A percentile compares a stretch with the other conserved stretches of the same genome.
Conservation (phyloP, 2,329 filamentous ascomycete genomes). For the Blastomyces silverae region DNA sequence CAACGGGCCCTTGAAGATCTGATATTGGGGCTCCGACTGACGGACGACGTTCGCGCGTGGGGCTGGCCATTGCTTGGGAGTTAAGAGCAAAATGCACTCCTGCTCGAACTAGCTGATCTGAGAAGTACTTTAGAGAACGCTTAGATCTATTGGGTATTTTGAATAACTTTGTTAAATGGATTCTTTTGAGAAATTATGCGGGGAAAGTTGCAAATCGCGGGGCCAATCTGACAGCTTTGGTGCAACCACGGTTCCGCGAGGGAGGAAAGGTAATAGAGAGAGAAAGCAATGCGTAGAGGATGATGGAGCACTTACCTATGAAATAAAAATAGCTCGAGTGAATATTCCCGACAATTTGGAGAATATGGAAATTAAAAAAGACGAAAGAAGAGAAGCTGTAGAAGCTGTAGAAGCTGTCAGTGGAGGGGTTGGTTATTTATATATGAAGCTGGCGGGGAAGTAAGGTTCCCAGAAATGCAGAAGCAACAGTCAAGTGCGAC, state of each 20-base stretch:
- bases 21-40: conserved; percentile 76
- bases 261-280: not conserved
- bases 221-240: not conserved
- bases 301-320: not conserved
- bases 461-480: not conserved
- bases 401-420: not conserved
- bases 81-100: no score
- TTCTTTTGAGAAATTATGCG: not conserved
- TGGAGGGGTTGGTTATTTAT: not conserved
- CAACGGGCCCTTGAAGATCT: conserved; percentile 77
- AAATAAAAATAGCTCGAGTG: not conserved
- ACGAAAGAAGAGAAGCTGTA: not conserved
- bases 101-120: not conserved
- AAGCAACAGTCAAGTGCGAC: conserved; percentile 2
- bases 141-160: not conserved
- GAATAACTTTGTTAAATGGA: not conserved
- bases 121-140: not conserved
- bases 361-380: not conserved
- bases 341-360: not conserved
- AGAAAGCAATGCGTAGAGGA: not conserved
- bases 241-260: not conserved
- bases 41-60: conserved; percentile 67
- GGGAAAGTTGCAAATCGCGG: not conserved
- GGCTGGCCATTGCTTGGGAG: not conserved
- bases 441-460: not conserved